Evolutionary conservation across 2,329 filamentous ascomycete species (phyloP).

Genomic region (Nigrospora osmanthi): DNA sequence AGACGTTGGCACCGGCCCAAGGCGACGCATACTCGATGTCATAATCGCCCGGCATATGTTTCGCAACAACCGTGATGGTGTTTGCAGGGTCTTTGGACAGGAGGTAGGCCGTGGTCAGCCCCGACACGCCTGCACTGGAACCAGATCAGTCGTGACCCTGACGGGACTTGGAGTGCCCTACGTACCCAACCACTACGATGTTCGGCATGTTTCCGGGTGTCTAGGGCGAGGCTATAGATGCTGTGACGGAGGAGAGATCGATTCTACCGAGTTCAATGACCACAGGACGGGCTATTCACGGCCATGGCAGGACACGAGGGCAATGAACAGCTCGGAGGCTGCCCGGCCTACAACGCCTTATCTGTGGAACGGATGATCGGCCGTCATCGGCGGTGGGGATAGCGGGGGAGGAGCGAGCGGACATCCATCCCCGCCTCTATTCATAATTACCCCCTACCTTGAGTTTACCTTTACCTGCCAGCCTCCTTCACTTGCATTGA

Average conservation of each 20-base stretch:
- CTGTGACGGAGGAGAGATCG: no score
- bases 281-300: neutral
- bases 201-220: slow-evolving; percentile 2
- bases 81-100: slow-evolving; percentile 21
- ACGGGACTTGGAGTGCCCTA: neutral
- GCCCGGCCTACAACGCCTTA: neutral
- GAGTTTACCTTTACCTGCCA: no score
- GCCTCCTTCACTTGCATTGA: no score
- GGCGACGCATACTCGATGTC: slow-evolving; percentile 78
- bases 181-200: slow-evolving; percentile 7
- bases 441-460: no score
- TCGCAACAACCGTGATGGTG: slow-evolving; percentile 63
- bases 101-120: slow-evolving; percentile 23
- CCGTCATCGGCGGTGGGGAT: neutral
- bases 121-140: slow-evolving; percentile 20
- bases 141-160: neutral
- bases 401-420: no score
- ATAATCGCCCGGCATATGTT: slow-evolving; percentile 91
- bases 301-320: neutral
- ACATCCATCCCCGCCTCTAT: no score
- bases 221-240: neutral
- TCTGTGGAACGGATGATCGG: neutral
- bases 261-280: neutral
- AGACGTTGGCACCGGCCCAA: slow-evolving; percentile 21
- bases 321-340: neutral